A percentile compares a stretch with the other conserved stretches of the same genome.
These are phyloP conservation scores for Betula pendula DNA, from an alignment of 306 rosid genomes.

Conservation along the genomic window DNA sequence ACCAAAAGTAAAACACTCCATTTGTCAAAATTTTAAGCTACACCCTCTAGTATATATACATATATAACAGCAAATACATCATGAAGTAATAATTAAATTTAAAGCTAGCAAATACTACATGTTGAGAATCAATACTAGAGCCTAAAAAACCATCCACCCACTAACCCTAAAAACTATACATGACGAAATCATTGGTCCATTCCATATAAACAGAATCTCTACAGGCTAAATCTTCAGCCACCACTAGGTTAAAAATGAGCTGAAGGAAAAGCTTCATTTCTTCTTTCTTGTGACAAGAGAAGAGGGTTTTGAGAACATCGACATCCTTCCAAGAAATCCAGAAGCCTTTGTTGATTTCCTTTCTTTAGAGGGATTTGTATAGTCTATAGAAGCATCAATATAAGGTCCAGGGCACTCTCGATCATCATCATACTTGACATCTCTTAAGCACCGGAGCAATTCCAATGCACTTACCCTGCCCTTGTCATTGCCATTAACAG, in stretches of 20 bases:
- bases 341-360: slow-evolving; percentile 45
- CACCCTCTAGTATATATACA: too few relatives aligned
- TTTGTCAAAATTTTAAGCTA: too few relatives aligned
- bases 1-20: too few relatives aligned
- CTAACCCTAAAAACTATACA: slow-evolving; percentile 11
- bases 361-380: slow-evolving; percentile 30
- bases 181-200: neutral
- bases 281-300: slow-evolving; percentile 31
- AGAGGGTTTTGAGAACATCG: too few relatives aligned
- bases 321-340: slow-evolving; percentile 43
- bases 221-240: slow-evolving; percentile 3
- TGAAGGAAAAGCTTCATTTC: slow-evolving; percentile 35
- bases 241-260: slow-evolving; percentile 5
- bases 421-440: slow-evolving; percentile 32
- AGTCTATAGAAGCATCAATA: slow-evolving; percentile 27
- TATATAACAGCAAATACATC: slow-evolving; percentile 33
- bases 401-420: slow-evolving; percentile 32
- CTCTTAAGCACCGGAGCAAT: slow-evolving; percentile 59
- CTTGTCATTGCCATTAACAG: slow-evolving; percentile 68
- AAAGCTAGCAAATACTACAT: slow-evolving; percentile 21
- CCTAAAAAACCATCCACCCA: slow-evolving; percentile 9
- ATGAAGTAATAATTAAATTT: slow-evolving; percentile 18
- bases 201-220: neutral
- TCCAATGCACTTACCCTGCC: slow-evolving; percentile 59
- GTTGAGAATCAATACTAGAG: slow-evolving; percentile 10